A percentile compares a stretch with the other conserved stretches of the same genome.
These are phyloP conservation scores for Ilyonectria destructans DNA, from an alignment of 2,329 filamentous ascomycete genomes.

Conservation along the genomic window DNA sequence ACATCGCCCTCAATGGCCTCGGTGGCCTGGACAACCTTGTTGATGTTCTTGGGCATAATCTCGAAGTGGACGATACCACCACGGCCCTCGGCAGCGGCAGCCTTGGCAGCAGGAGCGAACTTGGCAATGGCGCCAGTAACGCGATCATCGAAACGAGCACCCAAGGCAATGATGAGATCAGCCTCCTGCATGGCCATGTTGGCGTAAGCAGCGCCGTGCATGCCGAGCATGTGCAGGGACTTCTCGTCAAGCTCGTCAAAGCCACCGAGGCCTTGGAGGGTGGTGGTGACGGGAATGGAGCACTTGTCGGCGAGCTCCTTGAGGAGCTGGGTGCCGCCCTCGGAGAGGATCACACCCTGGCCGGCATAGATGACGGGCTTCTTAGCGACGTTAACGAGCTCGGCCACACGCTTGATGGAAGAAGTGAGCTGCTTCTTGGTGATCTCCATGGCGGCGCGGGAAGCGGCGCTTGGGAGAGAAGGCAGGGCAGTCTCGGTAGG, in stretches of 20 bases:
- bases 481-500: slow-evolving; percentile 83
- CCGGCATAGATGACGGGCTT: slow-evolving; percentile 97
- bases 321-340: slow-evolving; percentile 84
- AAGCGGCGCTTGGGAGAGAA: slow-evolving; percentile 88
- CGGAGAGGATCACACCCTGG: slow-evolving; percentile 86
- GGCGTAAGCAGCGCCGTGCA: slow-evolving; percentile 97
- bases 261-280: slow-evolving; percentile 91
- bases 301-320: slow-evolving; percentile 92
- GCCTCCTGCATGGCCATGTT: slow-evolving; percentile 99
- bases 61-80: slow-evolving; percentile 98
- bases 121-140: slow-evolving; percentile 87
- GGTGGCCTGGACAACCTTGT: slow-evolving; percentile 98
- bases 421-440: slow-evolving; percentile 80
- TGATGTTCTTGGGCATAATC: slow-evolving; percentile 99
- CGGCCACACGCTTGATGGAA: slow-evolving; percentile 83
- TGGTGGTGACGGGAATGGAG: slow-evolving; percentile 95
- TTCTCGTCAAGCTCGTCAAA: slow-evolving; percentile 96
- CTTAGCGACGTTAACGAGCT: slow-evolving; percentile 90
- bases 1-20: slow-evolving; percentile 97
- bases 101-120: slow-evolving; percentile 91
- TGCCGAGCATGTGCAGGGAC: slow-evolving; percentile 97
- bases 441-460: slow-evolving; percentile 81
- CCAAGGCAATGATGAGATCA: slow-evolving; percentile 95
- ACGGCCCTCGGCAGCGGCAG: slow-evolving; percentile 86
- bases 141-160: slow-evolving; percentile 95